phyloP scores from a whole-genome alignment of 495 filamentous ascomycete species.

The Penicillium herquei region DNA sequence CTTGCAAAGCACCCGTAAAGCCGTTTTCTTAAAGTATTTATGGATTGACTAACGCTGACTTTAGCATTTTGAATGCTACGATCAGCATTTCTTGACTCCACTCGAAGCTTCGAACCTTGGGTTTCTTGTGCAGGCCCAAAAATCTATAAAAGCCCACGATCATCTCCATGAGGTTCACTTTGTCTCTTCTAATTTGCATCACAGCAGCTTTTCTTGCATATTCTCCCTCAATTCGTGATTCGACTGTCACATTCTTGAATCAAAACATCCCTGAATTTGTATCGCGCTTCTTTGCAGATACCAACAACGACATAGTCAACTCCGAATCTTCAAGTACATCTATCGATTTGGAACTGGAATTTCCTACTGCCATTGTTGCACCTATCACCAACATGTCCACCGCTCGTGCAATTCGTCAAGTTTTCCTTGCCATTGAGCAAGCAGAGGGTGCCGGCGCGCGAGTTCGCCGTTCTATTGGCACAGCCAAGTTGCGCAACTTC shows the following conservation, averaged over 20 bases:
- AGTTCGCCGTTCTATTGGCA: conserved; percentile 87
- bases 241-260: conserved; percentile 17
- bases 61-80: conserved; percentile 10
- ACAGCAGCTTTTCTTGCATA: conserved; percentile 37
- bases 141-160: conserved; percentile 33
- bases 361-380: conserved; percentile 12
- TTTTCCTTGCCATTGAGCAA: conserved; percentile 82
- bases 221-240: conserved; percentile 20
- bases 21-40: conserved; percentile 7
- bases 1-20: conserved; percentile 27
- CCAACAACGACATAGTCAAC: conserved; percentile 4
- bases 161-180: conserved; percentile 41
- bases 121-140: not conserved
- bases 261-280: conserved; percentile 14
- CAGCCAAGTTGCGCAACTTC: conserved; percentile 78
- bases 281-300: conserved; percentile 16
- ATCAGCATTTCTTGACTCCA: not conserved
- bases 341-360: conserved; percentile 2
- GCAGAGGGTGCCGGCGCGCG: conserved; percentile 86
- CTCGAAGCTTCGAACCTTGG: conserved; percentile 22
- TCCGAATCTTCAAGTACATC: not conserved
- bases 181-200: conserved; percentile 45
- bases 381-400: conserved; percentile 58
- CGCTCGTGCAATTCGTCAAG: conserved; percentile 73
- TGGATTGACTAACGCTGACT: conserved; percentile 29